Percentiles rank a stretch among this genome's conserved stretches.
These are phyloP conservation scores for Aristolochia contorta DNA, from an alignment of 164 flowering plant genomes.

Conservation along the genomic window DNA sequence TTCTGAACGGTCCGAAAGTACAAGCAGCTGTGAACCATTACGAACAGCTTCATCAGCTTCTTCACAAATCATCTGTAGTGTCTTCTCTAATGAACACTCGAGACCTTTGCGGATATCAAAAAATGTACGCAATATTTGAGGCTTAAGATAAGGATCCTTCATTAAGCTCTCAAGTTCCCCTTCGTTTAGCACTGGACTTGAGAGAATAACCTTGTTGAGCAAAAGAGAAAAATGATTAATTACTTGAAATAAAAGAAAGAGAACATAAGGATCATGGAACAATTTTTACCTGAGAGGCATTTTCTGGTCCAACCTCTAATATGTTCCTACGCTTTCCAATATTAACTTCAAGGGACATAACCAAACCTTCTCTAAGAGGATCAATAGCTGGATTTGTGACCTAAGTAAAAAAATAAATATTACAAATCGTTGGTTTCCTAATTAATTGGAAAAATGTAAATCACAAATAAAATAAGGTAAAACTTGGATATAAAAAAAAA, in stretches of 20 bases:
- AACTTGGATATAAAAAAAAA: neutral
- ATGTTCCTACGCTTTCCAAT: conserved; percentile 93
- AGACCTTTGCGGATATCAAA: conserved; percentile 90
- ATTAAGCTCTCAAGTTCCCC: conserved; percentile 77
- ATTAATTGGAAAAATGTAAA: neutral
- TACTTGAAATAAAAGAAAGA: neutral
- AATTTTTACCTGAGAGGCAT: conserved; percentile 80
- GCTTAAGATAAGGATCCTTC: conserved; percentile 64
- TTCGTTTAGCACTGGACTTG: conserved; percentile 94
- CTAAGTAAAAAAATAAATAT: conserved; percentile 20
- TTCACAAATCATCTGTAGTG: conserved; percentile 71
- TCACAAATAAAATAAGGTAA: neutral
- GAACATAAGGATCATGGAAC: neutral
- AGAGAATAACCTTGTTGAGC: conserved; percentile 52
- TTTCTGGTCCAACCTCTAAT: conserved; percentile 92
- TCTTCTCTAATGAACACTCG: conserved; percentile 79
- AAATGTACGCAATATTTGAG: conserved; percentile 70
- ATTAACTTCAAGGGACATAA: conserved; percentile 98
- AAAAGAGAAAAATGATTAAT: neutral
- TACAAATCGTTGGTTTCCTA: neutral
- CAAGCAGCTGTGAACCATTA: conserved; percentile 88
- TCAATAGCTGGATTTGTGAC: conserved; percentile 99
- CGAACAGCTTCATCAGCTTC: conserved; percentile 98
- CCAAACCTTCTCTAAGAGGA: conserved; percentile 97
- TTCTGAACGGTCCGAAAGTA: conserved; percentile 91